Conservation (phyloP, 148 eudicot genomes). For the Amaranthus palmeri region DNA sequence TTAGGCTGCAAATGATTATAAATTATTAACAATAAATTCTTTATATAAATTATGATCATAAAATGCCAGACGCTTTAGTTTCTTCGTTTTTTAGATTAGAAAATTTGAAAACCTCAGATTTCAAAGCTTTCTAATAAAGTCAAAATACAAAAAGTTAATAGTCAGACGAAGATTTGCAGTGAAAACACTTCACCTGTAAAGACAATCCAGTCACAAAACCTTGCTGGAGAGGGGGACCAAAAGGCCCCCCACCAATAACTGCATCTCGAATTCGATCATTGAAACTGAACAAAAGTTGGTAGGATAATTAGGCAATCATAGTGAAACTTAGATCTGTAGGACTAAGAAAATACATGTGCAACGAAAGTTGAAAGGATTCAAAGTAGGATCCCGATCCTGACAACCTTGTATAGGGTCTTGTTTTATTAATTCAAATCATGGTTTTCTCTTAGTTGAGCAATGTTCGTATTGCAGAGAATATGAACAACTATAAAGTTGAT, state of each 20-base stretch:
- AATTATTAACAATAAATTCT: background rate
- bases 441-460: background rate
- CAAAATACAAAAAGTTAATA: background rate
- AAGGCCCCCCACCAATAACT: slow-evolving; percentile 91
- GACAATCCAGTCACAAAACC: slow-evolving; percentile 87
- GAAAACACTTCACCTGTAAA: slow-evolving; percentile 56
- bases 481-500: background rate
- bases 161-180: background rate
- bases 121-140: background rate
- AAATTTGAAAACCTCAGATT: background rate
- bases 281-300: slow-evolving; percentile 47
- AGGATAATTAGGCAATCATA: slow-evolving; percentile 1
- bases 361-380: background rate
- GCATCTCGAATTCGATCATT: slow-evolving; percentile 98
- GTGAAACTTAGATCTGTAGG: background rate
- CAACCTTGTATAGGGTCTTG: background rate
- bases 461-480: background rate
- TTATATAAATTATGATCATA: background rate
- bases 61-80: background rate
- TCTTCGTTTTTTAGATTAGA: background rate
- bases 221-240: slow-evolving; percentile 95
- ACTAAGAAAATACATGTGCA: background rate
- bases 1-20: slow-evolving; percentile 56
- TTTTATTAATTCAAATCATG: background rate
- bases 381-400: too few relatives aligned